phyloP scores from a whole-genome alignment of 805 yeast species.

The Yarrowia hollandica region DNA sequence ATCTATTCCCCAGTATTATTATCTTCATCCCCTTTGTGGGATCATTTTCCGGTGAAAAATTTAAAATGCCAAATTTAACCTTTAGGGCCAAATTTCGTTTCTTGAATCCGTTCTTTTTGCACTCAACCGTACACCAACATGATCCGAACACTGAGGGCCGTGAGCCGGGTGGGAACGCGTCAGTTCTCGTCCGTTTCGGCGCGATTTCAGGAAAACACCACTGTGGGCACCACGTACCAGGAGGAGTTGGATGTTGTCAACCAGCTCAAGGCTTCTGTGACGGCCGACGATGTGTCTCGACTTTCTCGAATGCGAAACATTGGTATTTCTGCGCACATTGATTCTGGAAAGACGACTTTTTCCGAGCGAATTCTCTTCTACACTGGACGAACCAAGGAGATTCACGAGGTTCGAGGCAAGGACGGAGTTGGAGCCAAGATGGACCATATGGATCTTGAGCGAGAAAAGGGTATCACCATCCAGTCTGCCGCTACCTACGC shows the following conservation, averaged over 20 bases:
- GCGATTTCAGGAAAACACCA: conserved; percentile 21
- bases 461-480: conserved; percentile 98
- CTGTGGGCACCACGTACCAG: conserved; percentile 26
- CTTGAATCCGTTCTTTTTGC: too few relatives aligned
- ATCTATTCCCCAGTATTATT: too few relatives aligned
- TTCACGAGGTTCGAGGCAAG: conserved; percentile 93
- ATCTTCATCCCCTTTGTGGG: too few relatives aligned
- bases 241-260: conserved; percentile 22
- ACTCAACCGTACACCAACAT: not conserved
- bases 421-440: conserved; percentile 98
- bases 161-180: conserved; percentile 31
- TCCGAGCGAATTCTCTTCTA: conserved; percentile 95
- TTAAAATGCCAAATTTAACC: conserved; percentile 1
- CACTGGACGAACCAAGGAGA: conserved; percentile 95
- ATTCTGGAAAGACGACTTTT: conserved; percentile 96
- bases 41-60: conserved; percentile 27
- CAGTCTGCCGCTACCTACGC: conserved; percentile 99
- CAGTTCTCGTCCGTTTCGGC: conserved; percentile 14
- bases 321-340: conserved; percentile 97
- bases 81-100: too few relatives aligned
- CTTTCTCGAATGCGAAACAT: conserved; percentile 77
- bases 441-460: conserved; percentile 98
- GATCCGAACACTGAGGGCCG: conserved; percentile 38
- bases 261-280: conserved; percentile 33
- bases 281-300: conserved; percentile 44